Percentiles rank a stretch among this genome's conserved stretches.
Evolutionary conservation across 176 grass and related monocot genomes (phyloP).

Genomic region (Ampelocalamus luodianensis): DNA sequence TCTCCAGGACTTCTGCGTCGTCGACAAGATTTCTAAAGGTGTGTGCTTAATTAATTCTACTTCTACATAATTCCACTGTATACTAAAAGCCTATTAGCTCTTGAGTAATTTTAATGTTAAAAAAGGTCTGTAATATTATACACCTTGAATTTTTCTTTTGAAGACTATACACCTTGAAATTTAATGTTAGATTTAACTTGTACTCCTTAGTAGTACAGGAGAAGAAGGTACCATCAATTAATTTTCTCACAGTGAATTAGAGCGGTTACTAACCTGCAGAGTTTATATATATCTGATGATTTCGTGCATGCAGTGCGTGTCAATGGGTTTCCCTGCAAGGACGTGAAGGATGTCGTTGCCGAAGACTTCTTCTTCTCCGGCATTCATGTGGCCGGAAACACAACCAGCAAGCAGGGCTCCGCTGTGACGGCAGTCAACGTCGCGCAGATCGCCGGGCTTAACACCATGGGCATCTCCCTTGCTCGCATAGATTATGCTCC

Average conservation of each 20-base stretch:
- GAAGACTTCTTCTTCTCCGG: background rate
- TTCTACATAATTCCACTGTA: too few species aligned
- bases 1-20: constrained; percentile 32
- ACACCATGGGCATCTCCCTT: background rate
- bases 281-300: too few species aligned
- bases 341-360: background rate
- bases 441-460: background rate
- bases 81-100: too few species aligned
- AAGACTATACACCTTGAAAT: too few species aligned
- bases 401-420: background rate
- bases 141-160: too few species aligned
- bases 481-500: background rate
- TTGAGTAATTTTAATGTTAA: too few species aligned
- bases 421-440: background rate
- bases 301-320: background rate
- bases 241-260: too few species aligned
- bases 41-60: too few species aligned
- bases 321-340: constrained; percentile 1
- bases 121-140: too few species aligned
- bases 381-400: background rate
- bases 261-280: background rate
- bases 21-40: constrained; percentile 10
- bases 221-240: too few species aligned
- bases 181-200: too few species aligned
- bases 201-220: background rate